Base-by-base conservation (phyloP, 2,329 filamentous ascomycete genomes). In the Stemphylium vesicarium region DNA sequence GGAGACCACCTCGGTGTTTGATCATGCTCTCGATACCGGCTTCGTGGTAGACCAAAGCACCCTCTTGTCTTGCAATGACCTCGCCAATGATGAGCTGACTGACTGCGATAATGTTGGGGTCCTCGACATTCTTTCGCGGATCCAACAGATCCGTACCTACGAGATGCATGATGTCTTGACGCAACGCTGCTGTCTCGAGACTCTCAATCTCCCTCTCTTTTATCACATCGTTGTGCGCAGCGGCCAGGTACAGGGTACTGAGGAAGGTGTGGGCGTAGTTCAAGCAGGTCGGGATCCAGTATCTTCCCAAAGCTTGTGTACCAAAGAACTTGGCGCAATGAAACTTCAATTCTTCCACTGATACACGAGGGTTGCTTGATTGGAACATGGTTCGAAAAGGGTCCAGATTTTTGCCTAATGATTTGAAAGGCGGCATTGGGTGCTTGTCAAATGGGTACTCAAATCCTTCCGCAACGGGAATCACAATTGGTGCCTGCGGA, bases 351-450 rank as follows among this genome's bases (percentile, higher is more conserved):
- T 59, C 43, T 37, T 75, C 70, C 1, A 75, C 69, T 3, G 69
- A 72, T 1, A 77, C 66, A 6, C 43, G 24, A 3, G 67, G 63
- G 49, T 72, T 59, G 11, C 46, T 60, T 2, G 68, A 62, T 39
- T 75, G 71, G 20, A 66, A 71, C 66, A 77, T 74, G 7, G 69
- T 73, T 1, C 53, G 36, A 45, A 77, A 77, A 0, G 74, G 74
- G 46, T 76, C 74, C 2, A 75, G 22, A 3, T 61, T 57, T 13
- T 66, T 64, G 15, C 72, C 73, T 13, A 75, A 57, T 2, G 70
- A 74, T n/a, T 49, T 29, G 12, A 74, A 63, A 0, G 65, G 57
- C 15, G 59, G 59, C 2, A 62, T 50, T 4, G 24, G 16, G 15
- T 37, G 16, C 2, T 50, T 26, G 36, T 73, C 64, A 51, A 70